Conservation (phyloP, 139 green algal genomes). For the Coelastrella sp. region DNA sequence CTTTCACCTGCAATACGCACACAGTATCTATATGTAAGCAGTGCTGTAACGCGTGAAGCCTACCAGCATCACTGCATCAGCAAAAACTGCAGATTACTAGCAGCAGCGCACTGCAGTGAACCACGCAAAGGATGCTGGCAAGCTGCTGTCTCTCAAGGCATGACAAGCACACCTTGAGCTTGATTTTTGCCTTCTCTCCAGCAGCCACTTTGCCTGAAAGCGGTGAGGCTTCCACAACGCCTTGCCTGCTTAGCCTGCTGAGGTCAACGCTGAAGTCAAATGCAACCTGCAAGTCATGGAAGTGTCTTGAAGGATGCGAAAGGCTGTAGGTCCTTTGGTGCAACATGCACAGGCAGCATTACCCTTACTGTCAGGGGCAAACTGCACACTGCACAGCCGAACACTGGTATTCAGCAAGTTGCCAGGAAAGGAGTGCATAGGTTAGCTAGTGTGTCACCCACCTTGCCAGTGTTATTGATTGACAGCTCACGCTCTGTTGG, state of each 20-base stretch:
- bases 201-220: slow-evolving; percentile 58
- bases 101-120: not conserved
- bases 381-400: not conserved
- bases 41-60: too few relatives aligned
- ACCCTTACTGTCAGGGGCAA: too few relatives aligned
- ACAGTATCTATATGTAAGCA: too few relatives aligned
- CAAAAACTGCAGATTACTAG: not conserved
- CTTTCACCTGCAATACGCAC: slow-evolving; percentile 56
- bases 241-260: slow-evolving; percentile 57
- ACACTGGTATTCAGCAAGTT: not conserved
- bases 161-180: slow-evolving; percentile 61
- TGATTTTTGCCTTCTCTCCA: slow-evolving; percentile 66
- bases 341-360: not conserved
- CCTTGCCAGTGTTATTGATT: slow-evolving; percentile 74
- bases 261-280: slow-evolving; percentile 80
- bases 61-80: not conserved
- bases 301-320: not conserved
- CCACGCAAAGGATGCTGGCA: not conserved
- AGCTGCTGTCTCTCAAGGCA: not conserved
- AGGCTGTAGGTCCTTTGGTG: not conserved
- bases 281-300: slow-evolving; percentile 62
- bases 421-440: not conserved
- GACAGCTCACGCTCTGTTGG: slow-evolving; percentile 71
- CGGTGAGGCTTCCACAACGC: slow-evolving; percentile 62
- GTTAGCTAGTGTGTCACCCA: slow-evolving; percentile 26